Evolutionary conservation across 495 filamentous ascomycete genomes (phyloP).

Genomic region (Mycothermus thermophilus): DNA sequence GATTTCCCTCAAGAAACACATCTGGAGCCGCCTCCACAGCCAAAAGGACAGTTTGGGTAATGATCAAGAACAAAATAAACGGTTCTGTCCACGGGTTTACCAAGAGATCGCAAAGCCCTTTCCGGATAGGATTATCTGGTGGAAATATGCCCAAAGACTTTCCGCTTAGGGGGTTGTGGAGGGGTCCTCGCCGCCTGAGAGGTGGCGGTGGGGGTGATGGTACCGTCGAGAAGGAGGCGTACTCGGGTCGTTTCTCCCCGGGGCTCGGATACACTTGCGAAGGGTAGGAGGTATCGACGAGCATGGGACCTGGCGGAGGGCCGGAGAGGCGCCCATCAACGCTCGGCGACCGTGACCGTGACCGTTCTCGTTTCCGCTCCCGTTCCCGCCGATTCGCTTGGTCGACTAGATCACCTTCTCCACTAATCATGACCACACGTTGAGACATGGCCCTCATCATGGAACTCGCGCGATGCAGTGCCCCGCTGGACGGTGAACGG

Average conservation of each 20-base stretch:
- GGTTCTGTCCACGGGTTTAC: constrained; percentile 82
- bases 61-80: constrained; percentile 70
- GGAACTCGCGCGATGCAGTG: constrained; percentile 66
- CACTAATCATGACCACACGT: constrained; percentile 93
- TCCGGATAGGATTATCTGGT: constrained; percentile 59
- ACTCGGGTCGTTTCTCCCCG: constrained; percentile 31
- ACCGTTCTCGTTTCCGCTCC: constrained; percentile 44
- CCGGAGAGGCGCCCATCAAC: constrained; percentile 22
- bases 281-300: constrained; percentile 37
- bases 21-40: constrained; percentile 63
- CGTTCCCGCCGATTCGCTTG: constrained; percentile 58
- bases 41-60: constrained; percentile 76
- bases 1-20: constrained; percentile 44
- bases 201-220: constrained; percentile 13
- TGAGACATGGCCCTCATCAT: constrained; percentile 96
- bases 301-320: constrained; percentile 34
- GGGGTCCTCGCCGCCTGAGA: constrained; percentile 25
- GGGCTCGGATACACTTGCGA: constrained; percentile 32
- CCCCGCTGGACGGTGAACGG: constrained; percentile 40
- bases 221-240: constrained; percentile 18
- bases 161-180: constrained; percentile 73
- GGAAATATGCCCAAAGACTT: constrained; percentile 76
- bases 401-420: constrained; percentile 63
- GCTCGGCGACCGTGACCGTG: constrained; percentile 38
- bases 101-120: constrained; percentile 70